A percentile compares a stretch with the other conserved stretches of the same genome.
These are phyloP conservation scores for Fallopia convolvulus DNA, from an alignment of 148 eudicot species.

Conservation along the genomic window DNA sequence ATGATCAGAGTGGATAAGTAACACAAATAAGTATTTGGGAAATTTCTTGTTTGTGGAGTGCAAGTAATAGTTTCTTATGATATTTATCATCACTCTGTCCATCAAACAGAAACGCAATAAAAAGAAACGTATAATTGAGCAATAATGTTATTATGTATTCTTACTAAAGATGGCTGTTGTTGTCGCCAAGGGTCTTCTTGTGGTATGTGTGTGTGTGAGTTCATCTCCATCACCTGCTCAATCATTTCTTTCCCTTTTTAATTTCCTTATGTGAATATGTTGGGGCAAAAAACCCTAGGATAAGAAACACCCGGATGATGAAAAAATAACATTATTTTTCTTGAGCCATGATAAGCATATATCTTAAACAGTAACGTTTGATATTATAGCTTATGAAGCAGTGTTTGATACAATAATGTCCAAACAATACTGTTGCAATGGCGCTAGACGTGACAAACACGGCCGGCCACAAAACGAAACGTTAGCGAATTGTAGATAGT, in stretches of 20 bases:
- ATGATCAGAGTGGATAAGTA: neutral
- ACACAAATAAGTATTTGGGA: neutral
- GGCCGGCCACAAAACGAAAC: neutral
- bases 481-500: neutral
- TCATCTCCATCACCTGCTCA: neutral
- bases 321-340: neutral
- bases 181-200: neutral
- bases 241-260: neutral
- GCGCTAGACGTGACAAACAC: too few species aligned
- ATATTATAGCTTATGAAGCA: too few species aligned
- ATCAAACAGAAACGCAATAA: neutral
- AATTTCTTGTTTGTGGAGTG: constrained; percentile 13
- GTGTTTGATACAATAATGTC: too few species aligned
- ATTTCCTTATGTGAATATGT: neutral
- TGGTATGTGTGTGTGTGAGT: too few species aligned
- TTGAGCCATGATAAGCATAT: neutral
- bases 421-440: too few species aligned
- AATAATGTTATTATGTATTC: neutral
- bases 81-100: neutral
- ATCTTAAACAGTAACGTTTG: neutral
- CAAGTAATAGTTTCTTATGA: constrained; percentile 20
- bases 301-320: neutral
- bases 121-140: neutral
- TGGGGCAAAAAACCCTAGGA: neutral
- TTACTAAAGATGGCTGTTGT: neutral